A percentile compares a stretch with the other conserved stretches of the same genome.
Evolutionary conservation across 257 asterid species (phyloP).

Genomic region (Salvia hispanica): DNA sequence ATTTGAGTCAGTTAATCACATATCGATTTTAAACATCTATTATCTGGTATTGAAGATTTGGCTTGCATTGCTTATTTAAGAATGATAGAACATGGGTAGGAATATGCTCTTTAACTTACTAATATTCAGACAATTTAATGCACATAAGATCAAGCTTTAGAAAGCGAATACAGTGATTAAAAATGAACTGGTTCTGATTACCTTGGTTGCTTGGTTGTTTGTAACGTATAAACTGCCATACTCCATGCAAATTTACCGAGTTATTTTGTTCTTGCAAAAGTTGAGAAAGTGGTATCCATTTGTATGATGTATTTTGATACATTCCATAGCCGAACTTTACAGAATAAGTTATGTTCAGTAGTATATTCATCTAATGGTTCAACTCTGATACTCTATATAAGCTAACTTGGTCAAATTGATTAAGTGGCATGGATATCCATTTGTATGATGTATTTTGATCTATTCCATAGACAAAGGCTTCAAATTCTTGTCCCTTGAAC

Average conservation of each 20-base stretch:
- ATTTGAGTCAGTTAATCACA: neutral
- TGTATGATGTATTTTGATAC: neutral
- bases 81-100: neutral
- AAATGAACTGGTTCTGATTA: neutral
- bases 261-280: neutral
- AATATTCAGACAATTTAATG: neutral
- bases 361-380: neutral
- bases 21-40: neutral
- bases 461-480: neutral
- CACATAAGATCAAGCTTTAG: neutral
- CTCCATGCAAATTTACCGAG: neutral
- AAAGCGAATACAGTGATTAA: neutral
- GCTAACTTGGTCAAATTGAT: neutral
- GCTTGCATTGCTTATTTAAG: neutral
- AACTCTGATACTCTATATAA: neutral
- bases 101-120: conserved; percentile 1
- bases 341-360: neutral
- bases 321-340: neutral
- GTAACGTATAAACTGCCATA: neutral
- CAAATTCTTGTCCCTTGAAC: neutral
- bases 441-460: neutral
- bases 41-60: neutral
- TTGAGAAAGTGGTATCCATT: neutral
- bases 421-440: neutral
- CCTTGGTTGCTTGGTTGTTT: neutral